Percentiles rank a stretch among this genome's conserved stretches.
Conservation (phyloP, 208 protist species). For the Crithidia acanthocephali region DNA sequence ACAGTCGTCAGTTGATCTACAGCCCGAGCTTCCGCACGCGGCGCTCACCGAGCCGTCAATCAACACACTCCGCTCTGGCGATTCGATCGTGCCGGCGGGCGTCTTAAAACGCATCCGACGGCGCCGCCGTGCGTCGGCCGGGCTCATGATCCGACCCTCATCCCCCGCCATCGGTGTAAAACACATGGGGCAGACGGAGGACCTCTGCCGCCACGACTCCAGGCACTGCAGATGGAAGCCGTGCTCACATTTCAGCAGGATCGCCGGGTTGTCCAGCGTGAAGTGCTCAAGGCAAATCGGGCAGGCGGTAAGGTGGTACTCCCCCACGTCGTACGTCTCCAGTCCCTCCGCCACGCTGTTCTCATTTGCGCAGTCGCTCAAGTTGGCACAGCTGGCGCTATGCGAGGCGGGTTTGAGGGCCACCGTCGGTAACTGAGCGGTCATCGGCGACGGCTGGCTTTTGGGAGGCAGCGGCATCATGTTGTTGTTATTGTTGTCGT, state of each 20-base stretch:
- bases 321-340: constrained; percentile 73
- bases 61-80: constrained; percentile 6
- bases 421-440: neutral
- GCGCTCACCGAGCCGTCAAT: neutral
- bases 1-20: constrained; percentile 14
- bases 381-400: constrained; percentile 24
- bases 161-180: constrained; percentile 42
- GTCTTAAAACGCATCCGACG: constrained; percentile 24
- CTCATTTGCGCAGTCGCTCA: constrained; percentile 32
- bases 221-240: constrained; percentile 85
- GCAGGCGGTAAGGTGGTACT: constrained; percentile 69
- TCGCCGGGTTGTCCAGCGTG: constrained; percentile 80
- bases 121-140: constrained; percentile 39
- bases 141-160: constrained; percentile 55
- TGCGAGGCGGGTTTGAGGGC: constrained; percentile 1
- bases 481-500: neutral
- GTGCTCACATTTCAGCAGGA: constrained; percentile 77
- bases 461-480: neutral
- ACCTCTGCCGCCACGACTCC: constrained; percentile 80
- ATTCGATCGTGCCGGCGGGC: neutral
- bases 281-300: constrained; percentile 86
- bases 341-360: constrained; percentile 7
- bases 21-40: neutral
- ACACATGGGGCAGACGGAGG: constrained; percentile 68
- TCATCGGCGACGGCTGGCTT: neutral